Evolutionary conservation across 2,329 filamentous ascomycete species (phyloP).

Genomic region (Trichoderma harzianum): DNA sequence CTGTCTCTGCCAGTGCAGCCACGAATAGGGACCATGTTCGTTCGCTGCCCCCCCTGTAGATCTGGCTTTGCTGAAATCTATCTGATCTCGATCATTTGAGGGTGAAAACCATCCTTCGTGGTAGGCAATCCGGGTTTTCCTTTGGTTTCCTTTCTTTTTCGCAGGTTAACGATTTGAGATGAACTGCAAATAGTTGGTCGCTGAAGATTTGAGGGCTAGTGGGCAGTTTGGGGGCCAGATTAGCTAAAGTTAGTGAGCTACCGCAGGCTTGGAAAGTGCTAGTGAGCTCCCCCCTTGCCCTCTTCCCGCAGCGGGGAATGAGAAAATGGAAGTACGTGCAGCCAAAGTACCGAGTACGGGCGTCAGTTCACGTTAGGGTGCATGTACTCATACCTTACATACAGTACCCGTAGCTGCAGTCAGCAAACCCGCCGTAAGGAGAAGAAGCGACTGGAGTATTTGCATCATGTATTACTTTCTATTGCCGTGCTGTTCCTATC

Average conservation of each 20-base stretch:
- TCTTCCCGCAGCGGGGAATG: neutral
- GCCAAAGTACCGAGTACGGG: neutral
- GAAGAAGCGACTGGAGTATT: neutral
- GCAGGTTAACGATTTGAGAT: neutral
- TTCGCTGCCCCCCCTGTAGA: neutral
- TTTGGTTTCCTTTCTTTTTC: neutral
- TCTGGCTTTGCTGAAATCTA: neutral
- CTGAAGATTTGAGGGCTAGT: slow-evolving; percentile 12
- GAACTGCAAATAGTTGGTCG: neutral
- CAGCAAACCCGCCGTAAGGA: neutral
- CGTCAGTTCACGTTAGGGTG: neutral
- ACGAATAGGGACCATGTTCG: neutral
- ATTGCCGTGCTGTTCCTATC: neutral
- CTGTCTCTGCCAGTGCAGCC: neutral
- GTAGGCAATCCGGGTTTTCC: neutral
- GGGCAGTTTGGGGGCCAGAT: slow-evolving; percentile 8
- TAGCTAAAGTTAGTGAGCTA: neutral
- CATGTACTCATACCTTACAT: neutral
- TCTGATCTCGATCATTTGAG: slow-evolving; percentile 4
- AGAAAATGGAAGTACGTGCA: neutral
- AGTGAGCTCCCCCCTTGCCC: neutral
- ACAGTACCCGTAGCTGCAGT: neutral
- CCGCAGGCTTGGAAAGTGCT: neutral
- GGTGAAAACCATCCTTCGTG: neutral
- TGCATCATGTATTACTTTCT: neutral